Percentiles rank a stretch among this genome's conserved stretches.
Conservation (phyloP, 257 asterid genomes). For the Lavandula angustifolia region DNA sequence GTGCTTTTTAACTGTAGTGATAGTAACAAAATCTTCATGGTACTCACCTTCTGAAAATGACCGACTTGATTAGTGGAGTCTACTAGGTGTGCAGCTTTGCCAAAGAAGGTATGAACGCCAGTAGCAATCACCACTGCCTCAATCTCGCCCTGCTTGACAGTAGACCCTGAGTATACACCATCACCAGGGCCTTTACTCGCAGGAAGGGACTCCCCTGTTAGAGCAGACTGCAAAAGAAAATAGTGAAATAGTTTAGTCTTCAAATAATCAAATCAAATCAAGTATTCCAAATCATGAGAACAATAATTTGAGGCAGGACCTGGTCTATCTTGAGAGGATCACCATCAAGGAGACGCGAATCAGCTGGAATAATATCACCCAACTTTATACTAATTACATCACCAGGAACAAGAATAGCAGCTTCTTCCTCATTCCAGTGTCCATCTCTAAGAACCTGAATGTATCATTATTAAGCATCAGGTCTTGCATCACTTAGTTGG, state of each 20-base stretch:
- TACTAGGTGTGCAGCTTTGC: slow-evolving; percentile 88
- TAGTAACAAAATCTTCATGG: slow-evolving; percentile 1
- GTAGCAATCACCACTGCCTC: slow-evolving; percentile 86
- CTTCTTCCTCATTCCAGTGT: slow-evolving; percentile 77
- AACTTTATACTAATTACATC: slow-evolving; percentile 70
- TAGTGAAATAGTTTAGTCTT: slow-evolving; percentile 16
- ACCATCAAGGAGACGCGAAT: slow-evolving; percentile 85
- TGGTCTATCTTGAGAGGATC: slow-evolving; percentile 86
- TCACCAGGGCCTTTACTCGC: slow-evolving; percentile 65
- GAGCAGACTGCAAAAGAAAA: slow-evolving; percentile 57
- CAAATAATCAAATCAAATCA: neutral
- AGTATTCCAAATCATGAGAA: slow-evolving; percentile 14
- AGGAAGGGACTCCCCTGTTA: slow-evolving; percentile 84
- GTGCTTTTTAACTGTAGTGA: neutral
- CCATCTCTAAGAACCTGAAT: slow-evolving; percentile 71
- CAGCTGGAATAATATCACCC: slow-evolving; percentile 86
- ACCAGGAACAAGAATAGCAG: slow-evolving; percentile 79
- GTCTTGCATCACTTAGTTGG: slow-evolving; percentile 15
- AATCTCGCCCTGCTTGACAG: slow-evolving; percentile 85
- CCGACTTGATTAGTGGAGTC: slow-evolving; percentile 83
- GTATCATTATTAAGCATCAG: neutral
- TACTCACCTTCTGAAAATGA: slow-evolving; percentile 75
- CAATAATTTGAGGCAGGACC: slow-evolving; percentile 34
- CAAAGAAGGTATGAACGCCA: slow-evolving; percentile 82
- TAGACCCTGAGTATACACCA: slow-evolving; percentile 79